Evolutionary conservation across 2,329 filamentous ascomycete species (phyloP).

Genomic region (Endocalyx cinctus): DNA sequence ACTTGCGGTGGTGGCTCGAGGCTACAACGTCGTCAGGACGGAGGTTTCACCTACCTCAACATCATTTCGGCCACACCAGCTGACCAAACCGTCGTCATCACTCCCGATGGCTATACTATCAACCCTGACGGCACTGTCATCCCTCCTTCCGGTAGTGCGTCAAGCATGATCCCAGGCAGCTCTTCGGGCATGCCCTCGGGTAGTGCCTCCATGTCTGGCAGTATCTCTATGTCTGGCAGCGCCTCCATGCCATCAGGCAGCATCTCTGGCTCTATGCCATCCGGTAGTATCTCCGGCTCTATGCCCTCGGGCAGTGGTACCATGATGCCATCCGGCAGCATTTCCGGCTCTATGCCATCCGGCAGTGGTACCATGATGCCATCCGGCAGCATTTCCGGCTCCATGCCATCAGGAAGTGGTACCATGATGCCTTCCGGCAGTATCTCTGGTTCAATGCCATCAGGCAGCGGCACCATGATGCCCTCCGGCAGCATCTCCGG

Average conservation of each 20-base stretch:
- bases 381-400: neutral
- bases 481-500: slow-evolving; percentile 2
- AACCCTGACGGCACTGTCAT: too few species aligned
- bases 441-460: neutral
- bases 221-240: too few species aligned
- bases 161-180: neutral
- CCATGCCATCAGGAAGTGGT: neutral
- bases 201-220: too few species aligned
- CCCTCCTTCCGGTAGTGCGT: too few species aligned
- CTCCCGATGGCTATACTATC: neutral
- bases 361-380: slow-evolving; percentile 3
- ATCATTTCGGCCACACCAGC: slow-evolving; percentile 6
- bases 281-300: too few species aligned
- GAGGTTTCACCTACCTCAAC: slow-evolving; percentile 5
- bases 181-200: too few species aligned
- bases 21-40: neutral
- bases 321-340: too few species aligned
- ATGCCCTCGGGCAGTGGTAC: too few species aligned
- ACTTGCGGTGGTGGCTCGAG: slow-evolving; percentile 1
- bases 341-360: neutral
- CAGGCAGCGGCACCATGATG: neutral
- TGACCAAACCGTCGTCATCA: slow-evolving; percentile 3
- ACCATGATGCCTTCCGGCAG: neutral
- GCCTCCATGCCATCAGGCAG: too few species aligned
- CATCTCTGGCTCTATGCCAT: too few species aligned